Conservation (phyloP, 768 basidiomycete genomes). For the Lactarius hatsudake region DNA sequence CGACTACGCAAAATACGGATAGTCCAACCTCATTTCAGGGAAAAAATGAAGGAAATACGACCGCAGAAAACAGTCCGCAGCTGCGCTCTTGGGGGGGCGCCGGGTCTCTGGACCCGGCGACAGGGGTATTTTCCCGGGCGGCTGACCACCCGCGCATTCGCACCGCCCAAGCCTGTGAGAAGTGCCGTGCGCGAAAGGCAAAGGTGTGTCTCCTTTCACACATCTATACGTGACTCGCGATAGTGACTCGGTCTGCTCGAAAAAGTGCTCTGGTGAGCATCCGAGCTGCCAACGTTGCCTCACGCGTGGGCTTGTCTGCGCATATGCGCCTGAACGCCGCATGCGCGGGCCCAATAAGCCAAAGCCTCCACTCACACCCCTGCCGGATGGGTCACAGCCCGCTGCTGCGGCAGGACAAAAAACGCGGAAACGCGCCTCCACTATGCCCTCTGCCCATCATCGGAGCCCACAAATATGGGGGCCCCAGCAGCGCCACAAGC, state of each 20-base stretch:
- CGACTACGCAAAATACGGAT: not conserved
- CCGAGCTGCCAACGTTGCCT: slow-evolving; percentile 67
- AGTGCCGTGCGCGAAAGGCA: slow-evolving; percentile 68
- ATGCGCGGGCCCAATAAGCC: slow-evolving; percentile 62
- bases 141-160: slow-evolving; percentile 63
- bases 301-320: slow-evolving; percentile 55
- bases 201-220: slow-evolving; percentile 47
- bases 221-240: not conserved
- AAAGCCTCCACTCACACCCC: slow-evolving; percentile 32
- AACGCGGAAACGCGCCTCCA: slow-evolving; percentile 18
- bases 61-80: not conserved
- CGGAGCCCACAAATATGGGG: not conserved
- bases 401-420: slow-evolving; percentile 2
- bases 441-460: slow-evolving; percentile 20
- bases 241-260: not conserved
- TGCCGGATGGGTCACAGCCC: not conserved
- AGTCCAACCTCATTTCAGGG: not conserved
- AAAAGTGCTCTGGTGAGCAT: slow-evolving; percentile 68
- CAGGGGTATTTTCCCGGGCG: slow-evolving; percentile 64
- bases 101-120: slow-evolving; percentile 60
- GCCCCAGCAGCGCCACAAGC: not conserved
- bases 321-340: slow-evolving; percentile 65
- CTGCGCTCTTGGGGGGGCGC: slow-evolving; percentile 31
- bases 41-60: not conserved
- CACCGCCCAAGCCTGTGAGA: slow-evolving; percentile 74